phyloP scores from a whole-genome alignment of 805 yeast species.

The Kluyveromyces wickerhamii region DNA sequence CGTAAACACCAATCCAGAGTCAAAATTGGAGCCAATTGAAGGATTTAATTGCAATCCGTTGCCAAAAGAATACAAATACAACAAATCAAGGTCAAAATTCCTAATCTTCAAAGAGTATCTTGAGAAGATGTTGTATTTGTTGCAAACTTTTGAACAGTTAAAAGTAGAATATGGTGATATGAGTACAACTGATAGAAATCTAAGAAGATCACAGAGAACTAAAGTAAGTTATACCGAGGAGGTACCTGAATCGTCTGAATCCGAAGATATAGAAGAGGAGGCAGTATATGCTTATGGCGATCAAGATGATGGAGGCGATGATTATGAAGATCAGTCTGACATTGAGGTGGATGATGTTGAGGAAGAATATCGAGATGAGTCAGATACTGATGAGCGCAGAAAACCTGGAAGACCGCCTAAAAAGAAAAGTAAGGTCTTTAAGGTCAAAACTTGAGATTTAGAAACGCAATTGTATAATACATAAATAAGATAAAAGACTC shows the following conservation, averaged over 20 bases:
- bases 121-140: constrained; percentile 29
- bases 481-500: no score
- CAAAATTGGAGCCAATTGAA: background rate
- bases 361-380: constrained; percentile 8
- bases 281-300: constrained; percentile 9
- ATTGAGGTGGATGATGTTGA: constrained; percentile 8
- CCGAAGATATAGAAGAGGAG: constrained; percentile 13
- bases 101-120: constrained; percentile 16
- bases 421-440: no score
- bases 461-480: background rate
- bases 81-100: constrained; percentile 18
- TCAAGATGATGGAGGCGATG: constrained; percentile 9
- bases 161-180: constrained; percentile 45
- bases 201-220: constrained; percentile 24
- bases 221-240: constrained; percentile 14
- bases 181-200: constrained; percentile 21
- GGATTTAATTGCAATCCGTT: constrained; percentile 16
- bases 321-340: constrained; percentile 6
- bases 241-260: constrained; percentile 7
- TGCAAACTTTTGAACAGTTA: constrained; percentile 58
- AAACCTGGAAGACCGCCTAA: constrained; percentile 1
- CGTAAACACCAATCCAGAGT: background rate
- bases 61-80: constrained; percentile 19
- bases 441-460: background rate
- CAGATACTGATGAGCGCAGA: constrained; percentile 4